Percentiles rank a stretch among this genome's conserved stretches.
Conservation (phyloP, 2,329 filamentous ascomycete genomes). For the Xylaria sp. region DNA sequence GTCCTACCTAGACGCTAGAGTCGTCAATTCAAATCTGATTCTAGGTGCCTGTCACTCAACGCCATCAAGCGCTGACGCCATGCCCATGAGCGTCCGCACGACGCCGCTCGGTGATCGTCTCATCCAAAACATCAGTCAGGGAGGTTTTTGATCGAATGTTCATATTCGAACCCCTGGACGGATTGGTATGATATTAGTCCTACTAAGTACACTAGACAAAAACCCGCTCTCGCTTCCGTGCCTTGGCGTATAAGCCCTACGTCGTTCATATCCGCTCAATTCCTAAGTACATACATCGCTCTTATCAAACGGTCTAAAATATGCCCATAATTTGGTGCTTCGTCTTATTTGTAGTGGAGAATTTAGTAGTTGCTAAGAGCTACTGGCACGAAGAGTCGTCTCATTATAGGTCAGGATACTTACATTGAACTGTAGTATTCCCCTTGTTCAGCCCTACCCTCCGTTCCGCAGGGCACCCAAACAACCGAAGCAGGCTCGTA, state of each 20-base stretch:
- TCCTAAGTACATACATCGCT: not conserved
- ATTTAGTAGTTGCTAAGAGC: not conserved
- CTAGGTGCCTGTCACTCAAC: too few relatives aligned
- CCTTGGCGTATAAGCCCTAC: not conserved
- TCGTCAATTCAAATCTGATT: too few relatives aligned
- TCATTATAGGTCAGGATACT: slow-evolving; percentile 7
- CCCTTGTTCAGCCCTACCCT: slow-evolving; percentile 24
- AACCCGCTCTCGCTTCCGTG: not conserved
- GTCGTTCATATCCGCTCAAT: not conserved
- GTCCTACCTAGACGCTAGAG: not conserved
- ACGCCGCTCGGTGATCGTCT: slow-evolving; percentile 9
- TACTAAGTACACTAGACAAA: slow-evolving; percentile 26
- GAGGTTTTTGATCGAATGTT: not conserved
- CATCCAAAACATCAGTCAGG: not conserved
- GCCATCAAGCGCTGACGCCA: slow-evolving; percentile 1
- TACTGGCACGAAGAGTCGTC: not conserved
- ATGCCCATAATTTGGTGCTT: not conserved
- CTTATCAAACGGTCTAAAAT: not conserved
- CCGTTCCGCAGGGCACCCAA: not conserved
- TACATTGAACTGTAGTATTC: not conserved
- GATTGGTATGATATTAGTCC: slow-evolving; percentile 5
- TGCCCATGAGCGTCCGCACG: slow-evolving; percentile 6
- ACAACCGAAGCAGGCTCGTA: not conserved
- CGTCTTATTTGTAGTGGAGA: slow-evolving; percentile 7
- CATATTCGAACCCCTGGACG: not conserved